Conservation (phyloP, 2,329 filamentous ascomycete species). For the Didymella segeticola region DNA sequence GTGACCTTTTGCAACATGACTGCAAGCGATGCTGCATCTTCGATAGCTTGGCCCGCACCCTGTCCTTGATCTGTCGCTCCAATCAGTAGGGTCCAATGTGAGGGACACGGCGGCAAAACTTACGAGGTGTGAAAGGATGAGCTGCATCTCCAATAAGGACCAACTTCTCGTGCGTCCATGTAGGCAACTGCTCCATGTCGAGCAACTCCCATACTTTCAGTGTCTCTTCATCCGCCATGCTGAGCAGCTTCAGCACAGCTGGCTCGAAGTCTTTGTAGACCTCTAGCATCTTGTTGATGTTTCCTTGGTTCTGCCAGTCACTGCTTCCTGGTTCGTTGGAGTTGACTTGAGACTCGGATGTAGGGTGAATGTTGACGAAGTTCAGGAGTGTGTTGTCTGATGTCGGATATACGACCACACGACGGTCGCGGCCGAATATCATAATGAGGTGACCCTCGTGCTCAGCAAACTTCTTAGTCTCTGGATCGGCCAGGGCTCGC, state of each 20-base stretch:
- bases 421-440: constrained; percentile 52
- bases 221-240: constrained; percentile 48
- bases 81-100: constrained; percentile 3
- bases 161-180: constrained; percentile 62
- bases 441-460: constrained; percentile 53
- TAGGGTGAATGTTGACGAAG: constrained; percentile 54
- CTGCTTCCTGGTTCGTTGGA: constrained; percentile 15
- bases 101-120: constrained; percentile 22
- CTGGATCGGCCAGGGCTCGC: constrained; percentile 50
- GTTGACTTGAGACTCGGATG: constrained; percentile 35
- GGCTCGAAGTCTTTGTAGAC: constrained; percentile 50
- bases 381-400: constrained; percentile 56
- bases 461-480: constrained; percentile 48
- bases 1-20: constrained; percentile 62
- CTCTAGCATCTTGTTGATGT: constrained; percentile 49
- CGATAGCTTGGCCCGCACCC: constrained; percentile 69
- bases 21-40: constrained; percentile 67
- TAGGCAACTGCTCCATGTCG: constrained; percentile 66
- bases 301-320: constrained; percentile 49
- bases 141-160: constrained; percentile 71
- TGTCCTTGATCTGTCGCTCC: constrained; percentile 60
- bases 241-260: constrained; percentile 44
- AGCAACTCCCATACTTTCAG: constrained; percentile 48
- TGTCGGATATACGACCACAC: constrained; percentile 58
- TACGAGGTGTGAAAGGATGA: constrained; percentile 70